phyloP scores from a whole-genome alignment of 1,284 basidiomycete genomes.

The Leccinum fallax region DNA sequence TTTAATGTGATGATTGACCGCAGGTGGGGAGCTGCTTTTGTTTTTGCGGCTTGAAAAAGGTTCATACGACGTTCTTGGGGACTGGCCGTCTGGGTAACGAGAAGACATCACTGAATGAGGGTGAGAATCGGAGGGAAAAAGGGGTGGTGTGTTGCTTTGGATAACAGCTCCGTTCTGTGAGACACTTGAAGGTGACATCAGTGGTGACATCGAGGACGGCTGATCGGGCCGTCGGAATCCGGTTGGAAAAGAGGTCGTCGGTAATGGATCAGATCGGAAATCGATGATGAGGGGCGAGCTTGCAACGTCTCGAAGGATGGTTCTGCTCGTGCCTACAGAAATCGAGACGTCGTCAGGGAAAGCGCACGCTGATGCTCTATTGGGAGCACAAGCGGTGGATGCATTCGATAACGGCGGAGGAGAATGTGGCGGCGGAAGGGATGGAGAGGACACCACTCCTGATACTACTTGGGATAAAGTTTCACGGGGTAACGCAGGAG shows the following conservation, averaged over 20 bases:
- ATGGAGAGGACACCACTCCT: not conserved
- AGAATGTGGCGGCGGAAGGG: not conserved
- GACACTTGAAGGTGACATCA: not conserved
- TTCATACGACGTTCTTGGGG: not conserved
- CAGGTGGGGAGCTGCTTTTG: conserved; percentile 1
- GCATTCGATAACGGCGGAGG: not conserved
- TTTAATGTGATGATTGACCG: conserved; percentile 13
- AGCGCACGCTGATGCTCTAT: not conserved
- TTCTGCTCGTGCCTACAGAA: conserved; percentile 1
- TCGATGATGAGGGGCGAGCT: not conserved
- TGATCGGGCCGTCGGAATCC: not conserved
- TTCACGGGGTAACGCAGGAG: not conserved
- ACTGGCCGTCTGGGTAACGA: not conserved
- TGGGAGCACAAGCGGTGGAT: not conserved
- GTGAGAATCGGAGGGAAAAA: not conserved
- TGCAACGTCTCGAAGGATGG: not conserved
- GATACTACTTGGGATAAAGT: not conserved
- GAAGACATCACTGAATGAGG: not conserved
- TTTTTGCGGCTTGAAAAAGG: not conserved
- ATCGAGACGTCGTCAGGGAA: not conserved
- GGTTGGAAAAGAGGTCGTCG: not conserved
- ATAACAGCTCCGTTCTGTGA: not conserved
- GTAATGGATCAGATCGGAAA: not conserved
- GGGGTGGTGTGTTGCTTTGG: not conserved
- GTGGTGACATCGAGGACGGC: not conserved